Evolutionary conservation across 2,329 filamentous ascomycete genomes (phyloP).

Genomic region (Fusarium staphyleae): DNA sequence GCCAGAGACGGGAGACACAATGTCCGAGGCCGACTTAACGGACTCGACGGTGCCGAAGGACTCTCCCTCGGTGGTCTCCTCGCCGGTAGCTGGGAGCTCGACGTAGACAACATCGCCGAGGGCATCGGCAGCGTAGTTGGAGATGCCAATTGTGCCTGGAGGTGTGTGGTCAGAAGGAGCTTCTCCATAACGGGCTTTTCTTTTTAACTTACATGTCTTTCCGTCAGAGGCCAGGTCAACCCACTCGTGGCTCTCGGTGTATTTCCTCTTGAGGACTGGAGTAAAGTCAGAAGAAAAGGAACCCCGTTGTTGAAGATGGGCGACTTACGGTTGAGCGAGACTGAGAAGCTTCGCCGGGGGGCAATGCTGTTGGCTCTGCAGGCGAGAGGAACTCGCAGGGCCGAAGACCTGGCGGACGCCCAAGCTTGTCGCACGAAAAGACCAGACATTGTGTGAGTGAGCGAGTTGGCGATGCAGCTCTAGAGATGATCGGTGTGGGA

Average conservation of each 20-base stretch:
- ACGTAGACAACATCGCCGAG: constrained; percentile 93
- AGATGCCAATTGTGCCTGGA: constrained; percentile 76
- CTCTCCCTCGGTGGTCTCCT: constrained; percentile 73
- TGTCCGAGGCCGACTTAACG: constrained; percentile 90
- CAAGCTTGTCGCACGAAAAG: constrained; percentile 38
- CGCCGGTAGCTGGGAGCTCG: constrained; percentile 75
- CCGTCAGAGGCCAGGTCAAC: constrained; percentile 75
- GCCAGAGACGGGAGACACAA: constrained; percentile 80
- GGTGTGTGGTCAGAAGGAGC: background rate
- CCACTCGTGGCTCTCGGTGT: constrained; percentile 95
- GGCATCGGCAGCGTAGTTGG: constrained; percentile 80
- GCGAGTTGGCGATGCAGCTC: background rate
- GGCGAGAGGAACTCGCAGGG: constrained; percentile 30
- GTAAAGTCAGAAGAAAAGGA: background rate
- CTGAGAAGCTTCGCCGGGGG: constrained; percentile 38
- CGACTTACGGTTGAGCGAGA: constrained; percentile 34
- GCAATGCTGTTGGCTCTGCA: constrained; percentile 20
- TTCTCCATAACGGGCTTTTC: background rate
- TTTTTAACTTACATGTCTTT: constrained; percentile 52
- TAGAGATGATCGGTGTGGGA: constrained; percentile 1
- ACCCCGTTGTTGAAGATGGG: background rate
- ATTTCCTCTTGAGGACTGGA: constrained; percentile 49
- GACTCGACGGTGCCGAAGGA: constrained; percentile 89
- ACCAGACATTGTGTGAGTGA: constrained; percentile 30
- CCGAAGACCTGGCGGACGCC: constrained; percentile 33